Evolutionary conservation across 805 yeast species (phyloP).

Genomic region (Lachancea thermotolerans): DNA sequence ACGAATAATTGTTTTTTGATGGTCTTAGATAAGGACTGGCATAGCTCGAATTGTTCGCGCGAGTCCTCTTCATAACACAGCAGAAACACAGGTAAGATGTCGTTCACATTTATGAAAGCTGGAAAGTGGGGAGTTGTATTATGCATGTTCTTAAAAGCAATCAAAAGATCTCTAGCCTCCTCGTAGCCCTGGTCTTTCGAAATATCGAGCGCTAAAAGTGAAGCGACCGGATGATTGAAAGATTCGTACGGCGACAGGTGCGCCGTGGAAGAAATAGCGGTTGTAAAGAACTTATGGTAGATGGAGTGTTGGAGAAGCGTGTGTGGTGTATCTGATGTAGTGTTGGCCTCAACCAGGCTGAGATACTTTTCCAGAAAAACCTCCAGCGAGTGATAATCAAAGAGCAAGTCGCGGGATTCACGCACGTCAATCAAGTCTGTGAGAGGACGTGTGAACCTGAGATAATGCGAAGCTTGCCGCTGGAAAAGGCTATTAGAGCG

Average conservation of each 20-base stretch:
- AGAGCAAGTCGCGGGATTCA: constrained; percentile 24
- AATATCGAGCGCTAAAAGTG: constrained; percentile 56
- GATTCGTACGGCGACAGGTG: constrained; percentile 73
- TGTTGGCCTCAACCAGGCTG: constrained; percentile 22
- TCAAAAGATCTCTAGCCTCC: constrained; percentile 50
- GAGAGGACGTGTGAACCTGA: constrained; percentile 44
- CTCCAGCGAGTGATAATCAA: constrained; percentile 34
- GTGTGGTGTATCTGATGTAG: constrained; percentile 25
- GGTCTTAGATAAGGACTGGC: constrained; percentile 34
- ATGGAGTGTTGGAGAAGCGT: constrained; percentile 38
- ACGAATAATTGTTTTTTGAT: constrained; percentile 38
- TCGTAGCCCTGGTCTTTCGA: constrained; percentile 33
- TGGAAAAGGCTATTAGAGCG: constrained; percentile 30
- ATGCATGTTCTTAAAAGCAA: constrained; percentile 42
- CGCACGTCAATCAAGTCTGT: constrained; percentile 28
- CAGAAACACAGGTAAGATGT: constrained; percentile 49
- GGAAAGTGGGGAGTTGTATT: constrained; percentile 41
- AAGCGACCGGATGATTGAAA: constrained; percentile 78
- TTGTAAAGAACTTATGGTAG: constrained; percentile 52
- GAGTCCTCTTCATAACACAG: constrained; percentile 42
- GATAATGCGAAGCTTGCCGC: constrained; percentile 35
- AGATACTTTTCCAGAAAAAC: constrained; percentile 31
- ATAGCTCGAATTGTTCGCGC: constrained; percentile 39
- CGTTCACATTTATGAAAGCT: constrained; percentile 55
- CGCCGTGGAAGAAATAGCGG: constrained; percentile 48